Evolutionary conservation across 2,329 filamentous ascomycete species (phyloP).

Genomic region (Cryoendolithus antarcticus): DNA sequence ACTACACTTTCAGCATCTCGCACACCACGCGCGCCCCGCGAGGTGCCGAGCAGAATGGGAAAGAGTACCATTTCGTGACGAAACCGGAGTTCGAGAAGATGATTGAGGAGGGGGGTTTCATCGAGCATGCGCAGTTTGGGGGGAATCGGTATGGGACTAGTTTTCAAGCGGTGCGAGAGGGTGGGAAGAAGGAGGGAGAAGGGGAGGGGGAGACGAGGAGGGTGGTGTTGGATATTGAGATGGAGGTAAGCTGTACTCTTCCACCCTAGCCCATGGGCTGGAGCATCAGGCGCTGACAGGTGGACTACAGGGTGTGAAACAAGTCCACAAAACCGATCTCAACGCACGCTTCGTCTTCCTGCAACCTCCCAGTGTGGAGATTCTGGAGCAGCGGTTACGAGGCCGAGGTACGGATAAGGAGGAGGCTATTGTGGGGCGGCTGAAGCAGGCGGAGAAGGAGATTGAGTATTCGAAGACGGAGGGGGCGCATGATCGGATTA

Average conservation of each 20-base stretch:
- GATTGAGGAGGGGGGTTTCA: constrained; percentile 59
- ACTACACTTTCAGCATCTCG: constrained; percentile 49
- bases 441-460: constrained; percentile 61
- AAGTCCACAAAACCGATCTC: constrained; percentile 66
- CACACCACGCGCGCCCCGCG: constrained; percentile 73
- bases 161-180: constrained; percentile 64
- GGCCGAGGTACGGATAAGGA: constrained; percentile 70
- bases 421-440: constrained; percentile 54
- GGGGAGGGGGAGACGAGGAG: constrained; percentile 37
- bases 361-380: constrained; percentile 61
- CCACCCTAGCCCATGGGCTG: too few relatives aligned
- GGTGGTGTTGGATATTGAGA: constrained; percentile 89
- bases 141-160: constrained; percentile 81
- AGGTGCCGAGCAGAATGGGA: constrained; percentile 59
- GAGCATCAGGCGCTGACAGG: neutral
- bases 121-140: constrained; percentile 78
- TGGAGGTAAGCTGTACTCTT: constrained; percentile 52
- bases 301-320: constrained; percentile 61
- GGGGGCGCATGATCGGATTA: constrained; percentile 52
- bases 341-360: constrained; percentile 76
- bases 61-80: constrained; percentile 69
- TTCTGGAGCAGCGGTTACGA: constrained; percentile 61
- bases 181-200: constrained; percentile 42
- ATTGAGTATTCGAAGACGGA: constrained; percentile 58
- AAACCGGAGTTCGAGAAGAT: constrained; percentile 56